These are phyloP conservation scores for Desmodesmus armatus DNA, from an alignment of 139 green algal genomes.

Conservation along the genomic window DNA sequence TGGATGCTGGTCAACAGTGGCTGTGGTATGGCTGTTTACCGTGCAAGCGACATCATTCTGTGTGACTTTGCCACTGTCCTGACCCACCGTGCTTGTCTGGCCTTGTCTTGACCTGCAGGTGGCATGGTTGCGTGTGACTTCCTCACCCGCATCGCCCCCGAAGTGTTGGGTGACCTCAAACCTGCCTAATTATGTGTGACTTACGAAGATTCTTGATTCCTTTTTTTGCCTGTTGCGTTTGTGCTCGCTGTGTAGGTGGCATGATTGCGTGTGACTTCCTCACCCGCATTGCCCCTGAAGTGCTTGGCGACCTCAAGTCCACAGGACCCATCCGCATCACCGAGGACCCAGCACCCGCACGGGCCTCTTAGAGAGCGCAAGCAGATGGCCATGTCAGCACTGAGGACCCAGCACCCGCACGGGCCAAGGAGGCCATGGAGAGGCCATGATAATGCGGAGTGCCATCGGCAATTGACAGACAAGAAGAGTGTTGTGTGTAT, in stretches of 20 bases:
- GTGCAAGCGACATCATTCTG: too few species aligned
- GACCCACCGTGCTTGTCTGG: too few species aligned
- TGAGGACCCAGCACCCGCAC: neutral
- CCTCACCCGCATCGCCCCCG: neutral
- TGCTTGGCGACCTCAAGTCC: slow-evolving; percentile 6
- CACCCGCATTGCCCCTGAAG: neutral
- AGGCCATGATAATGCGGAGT: neutral
- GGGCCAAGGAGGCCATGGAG: neutral
- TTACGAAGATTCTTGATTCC: too few species aligned
- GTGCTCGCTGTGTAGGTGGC: neutral
- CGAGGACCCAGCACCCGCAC: neutral
- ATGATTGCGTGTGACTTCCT: slow-evolving; percentile 36
- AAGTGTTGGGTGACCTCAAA: too few species aligned
- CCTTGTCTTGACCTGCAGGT: neutral
- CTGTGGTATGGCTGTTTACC: too few species aligned
- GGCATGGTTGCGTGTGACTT: slow-evolving; percentile 31
- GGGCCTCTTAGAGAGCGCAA: neutral
- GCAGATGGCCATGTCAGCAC: neutral
- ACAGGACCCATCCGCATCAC: neutral
- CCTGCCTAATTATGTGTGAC: too few species aligned
- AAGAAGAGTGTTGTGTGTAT: neutral
- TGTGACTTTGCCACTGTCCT: too few species aligned
- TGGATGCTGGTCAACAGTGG: too few species aligned
- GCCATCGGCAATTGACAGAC: neutral
- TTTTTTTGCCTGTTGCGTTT: too few species aligned